Base-by-base conservation (phyloP, 2,329 filamentous ascomycete genomes). In the Cercospora canescens region DNA sequence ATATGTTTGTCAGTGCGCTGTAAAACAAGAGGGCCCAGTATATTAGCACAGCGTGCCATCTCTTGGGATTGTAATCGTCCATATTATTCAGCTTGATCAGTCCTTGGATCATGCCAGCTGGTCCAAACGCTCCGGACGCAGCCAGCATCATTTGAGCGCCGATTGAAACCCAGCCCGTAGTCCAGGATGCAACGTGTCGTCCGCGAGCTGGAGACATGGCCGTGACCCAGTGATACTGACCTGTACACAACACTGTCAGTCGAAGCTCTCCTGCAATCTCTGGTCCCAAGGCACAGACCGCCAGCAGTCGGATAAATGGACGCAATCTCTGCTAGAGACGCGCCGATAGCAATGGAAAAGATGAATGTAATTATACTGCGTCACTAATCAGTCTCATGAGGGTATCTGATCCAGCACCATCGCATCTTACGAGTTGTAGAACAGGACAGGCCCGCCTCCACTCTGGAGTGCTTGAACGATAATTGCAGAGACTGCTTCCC, bases 111-210 rank as follows among this genome's bases (percentile, higher is more conserved):
- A 74, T 21, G 61, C 70, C 12, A 67, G 52, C 39, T n/a, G 39
- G 39, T 6, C 39, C 39, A 45, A 45, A 45, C 6, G 39, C 39
- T 14, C 6, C 39, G 39, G 39, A 45, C 14, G 39, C 39, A 45
- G 39, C 39, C 6, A 45, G 39, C 39, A 45, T 45, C 39, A 45
- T 45, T 21, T 45, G 39, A 6, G 39, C 39, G 18, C 39, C 39
- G 2, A 68, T 62, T 28, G 56, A 57, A 18, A 72, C 62, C 71
- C 71, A 74, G 24, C 72, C 70, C 12, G 58, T 37, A 3, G 81
- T 71, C 58, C 81, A 83, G 66, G 78, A 81, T 60, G 81, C 73
- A 65, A 80, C 77, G 35, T 76, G 78, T 62, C 79, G 79, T 39
- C 72, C 77, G 3, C 74, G 76, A 6, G 71, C 71, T 24, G 80